Percentiles rank a stretch among this genome's conserved stretches.
These are phyloP conservation scores for Aspergillus thermomutatus DNA, from an alignment of 2,329 filamentous ascomycete species.

Conservation along the genomic window DNA sequence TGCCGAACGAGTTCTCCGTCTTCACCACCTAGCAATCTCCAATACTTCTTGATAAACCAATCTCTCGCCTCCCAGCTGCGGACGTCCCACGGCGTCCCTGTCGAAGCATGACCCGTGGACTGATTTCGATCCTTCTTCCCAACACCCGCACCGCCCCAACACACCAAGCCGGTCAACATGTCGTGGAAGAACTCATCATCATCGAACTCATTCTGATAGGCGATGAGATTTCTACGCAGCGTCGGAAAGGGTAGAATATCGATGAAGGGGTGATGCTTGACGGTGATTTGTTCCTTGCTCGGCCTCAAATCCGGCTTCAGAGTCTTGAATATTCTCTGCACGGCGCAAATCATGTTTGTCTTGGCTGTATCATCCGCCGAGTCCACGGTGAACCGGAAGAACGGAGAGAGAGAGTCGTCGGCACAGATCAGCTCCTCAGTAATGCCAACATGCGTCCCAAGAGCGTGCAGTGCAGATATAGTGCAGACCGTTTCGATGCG, in stretches of 20 bases:
- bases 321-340: constrained; percentile 12
- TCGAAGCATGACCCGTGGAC: constrained; percentile 15
- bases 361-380: constrained; percentile 1
- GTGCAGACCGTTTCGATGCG: constrained; percentile 27
- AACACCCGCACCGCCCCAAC: constrained; percentile 17
- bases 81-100: constrained; percentile 44
- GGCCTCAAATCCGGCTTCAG: constrained; percentile 21
- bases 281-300: constrained; percentile 16
- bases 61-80: constrained; percentile 45
- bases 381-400: constrained; percentile 15
- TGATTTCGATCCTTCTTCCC: constrained; percentile 11
- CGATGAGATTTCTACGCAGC: constrained; percentile 16
- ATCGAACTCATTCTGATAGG: constrained; percentile 8
- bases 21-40: constrained; percentile 32
- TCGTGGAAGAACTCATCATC: constrained; percentile 19
- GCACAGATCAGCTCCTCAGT: constrained; percentile 22
- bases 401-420: constrained; percentile 23
- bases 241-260: constrained; percentile 19
- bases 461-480: constrained; percentile 15
- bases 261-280: constrained; percentile 16
- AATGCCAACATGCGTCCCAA: constrained; percentile 22
- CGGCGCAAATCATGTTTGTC: constrained; percentile 9
- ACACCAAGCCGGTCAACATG: constrained; percentile 14
- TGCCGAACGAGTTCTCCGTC: constrained; percentile 34
- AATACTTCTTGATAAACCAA: constrained; percentile 47